Evolutionary conservation across 768 basidiomycete genomes (phyloP).

Genomic region (Sporobolomyces phaffii): DNA sequence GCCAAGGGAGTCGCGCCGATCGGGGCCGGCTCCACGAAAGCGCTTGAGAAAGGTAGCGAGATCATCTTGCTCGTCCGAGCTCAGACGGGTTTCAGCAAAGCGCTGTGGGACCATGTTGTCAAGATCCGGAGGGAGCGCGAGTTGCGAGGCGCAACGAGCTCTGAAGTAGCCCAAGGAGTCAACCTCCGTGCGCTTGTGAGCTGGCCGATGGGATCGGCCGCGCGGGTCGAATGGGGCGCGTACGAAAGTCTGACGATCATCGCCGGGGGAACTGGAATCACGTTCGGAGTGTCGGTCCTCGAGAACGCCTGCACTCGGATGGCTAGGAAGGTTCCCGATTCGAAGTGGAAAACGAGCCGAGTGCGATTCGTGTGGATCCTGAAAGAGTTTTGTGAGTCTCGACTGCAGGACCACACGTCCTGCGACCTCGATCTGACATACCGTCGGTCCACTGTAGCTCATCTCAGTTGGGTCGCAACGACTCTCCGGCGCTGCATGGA

Average conservation of each 20-base stretch:
- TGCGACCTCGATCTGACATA: no score
- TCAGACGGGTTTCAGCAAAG: conserved; percentile 63
- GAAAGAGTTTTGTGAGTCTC: conserved; percentile 68
- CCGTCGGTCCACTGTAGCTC: conserved; percentile 51
- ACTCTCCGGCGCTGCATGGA: conserved; percentile 60
- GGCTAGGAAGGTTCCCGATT: conserved; percentile 44
- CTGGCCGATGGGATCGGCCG: conserved; percentile 64
- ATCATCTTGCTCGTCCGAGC: conserved; percentile 65
- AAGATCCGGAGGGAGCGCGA: conserved; percentile 44
- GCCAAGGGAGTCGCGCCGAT: conserved; percentile 11
- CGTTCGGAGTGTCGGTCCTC: conserved; percentile 62
- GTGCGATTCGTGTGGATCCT: conserved; percentile 72
- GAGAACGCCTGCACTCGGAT: conserved; percentile 50
- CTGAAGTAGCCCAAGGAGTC: conserved; percentile 49
- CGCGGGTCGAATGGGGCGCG: conserved; percentile 56
- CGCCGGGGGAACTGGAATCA: conserved; percentile 69
- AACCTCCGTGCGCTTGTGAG: conserved; percentile 59
- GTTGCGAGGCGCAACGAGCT: conserved; percentile 34
- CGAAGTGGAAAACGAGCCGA: conserved; percentile 50
- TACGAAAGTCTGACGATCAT: conserved; percentile 61
- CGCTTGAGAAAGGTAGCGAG: conserved; percentile 50
- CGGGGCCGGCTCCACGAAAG: conserved; percentile 39
- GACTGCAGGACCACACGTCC: no score
- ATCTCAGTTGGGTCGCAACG: conserved; percentile 70
- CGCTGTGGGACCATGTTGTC: conserved; percentile 58